Conservation (phyloP, 2,329 filamentous ascomycete species). For the Epichloe festucae region DNA sequence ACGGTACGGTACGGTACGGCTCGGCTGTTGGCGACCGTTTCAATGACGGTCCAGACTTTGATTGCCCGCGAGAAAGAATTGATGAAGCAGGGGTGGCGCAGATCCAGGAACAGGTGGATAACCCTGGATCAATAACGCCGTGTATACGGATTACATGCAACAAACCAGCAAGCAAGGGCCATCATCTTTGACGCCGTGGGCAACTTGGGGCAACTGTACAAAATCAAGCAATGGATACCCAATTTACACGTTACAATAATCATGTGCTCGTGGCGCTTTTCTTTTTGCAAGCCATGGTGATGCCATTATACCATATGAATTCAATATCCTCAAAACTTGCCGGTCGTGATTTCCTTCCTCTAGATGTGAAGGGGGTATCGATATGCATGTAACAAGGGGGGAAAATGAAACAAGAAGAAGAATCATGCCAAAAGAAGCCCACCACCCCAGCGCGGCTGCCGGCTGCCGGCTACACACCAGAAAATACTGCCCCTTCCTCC, state of each 20-base stretch:
- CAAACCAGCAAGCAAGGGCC: neutral
- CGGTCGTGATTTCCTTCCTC: slow-evolving; percentile 1
- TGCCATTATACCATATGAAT: neutral
- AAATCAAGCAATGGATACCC: neutral
- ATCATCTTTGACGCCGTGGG: neutral
- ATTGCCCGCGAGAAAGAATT: no score
- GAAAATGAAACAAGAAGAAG: neutral
- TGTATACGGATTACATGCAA: neutral
- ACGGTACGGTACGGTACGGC: no score
- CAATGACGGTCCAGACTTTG: neutral
- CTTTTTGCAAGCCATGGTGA: no score
- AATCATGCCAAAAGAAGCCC: neutral
- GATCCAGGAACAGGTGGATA: no score
- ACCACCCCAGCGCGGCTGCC: neutral
- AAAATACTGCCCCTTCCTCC: slow-evolving; percentile 40
- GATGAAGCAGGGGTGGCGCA: no score
- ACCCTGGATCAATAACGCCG: neutral
- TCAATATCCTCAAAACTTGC: neutral
- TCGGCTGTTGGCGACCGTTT: no score
- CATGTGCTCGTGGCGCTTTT: neutral
- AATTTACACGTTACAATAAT: neutral
- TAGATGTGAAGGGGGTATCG: slow-evolving; percentile 3
- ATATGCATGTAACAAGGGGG: neutral
- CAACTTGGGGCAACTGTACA: neutral
- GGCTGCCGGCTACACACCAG: slow-evolving; percentile 18